Evolutionary conservation across 257 asterid species (phyloP), one percentile per base, ranked within the genome.

Genomic region (Paulownia fortunei): DNA sequence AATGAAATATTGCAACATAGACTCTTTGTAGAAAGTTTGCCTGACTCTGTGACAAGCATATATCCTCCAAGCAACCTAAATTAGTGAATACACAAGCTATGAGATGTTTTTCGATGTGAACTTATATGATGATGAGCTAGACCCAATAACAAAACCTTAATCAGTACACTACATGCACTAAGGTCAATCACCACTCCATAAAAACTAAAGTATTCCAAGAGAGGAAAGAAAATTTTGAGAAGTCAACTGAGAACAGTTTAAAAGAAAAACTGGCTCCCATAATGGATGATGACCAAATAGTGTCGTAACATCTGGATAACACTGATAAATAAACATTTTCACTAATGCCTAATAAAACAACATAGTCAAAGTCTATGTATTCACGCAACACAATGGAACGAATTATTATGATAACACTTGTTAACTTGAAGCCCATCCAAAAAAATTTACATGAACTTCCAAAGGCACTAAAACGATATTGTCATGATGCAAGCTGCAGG

Each of bases 31-130:
- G 27, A 77, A 64, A 36, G 65, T 26, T 59, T 67, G 16, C 73
- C 49, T 5, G 37, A 32, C 24, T 55, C 36, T 44, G 37, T 34
- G 37, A 34, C 39, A 65, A 42, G 26, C 46, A 49, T 39, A 52
- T 37, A 77, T 52, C 24, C 47, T 59, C 72, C 65, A 27, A 63
- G 68, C 76, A 62, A 42, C 54, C 13, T 61, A 18, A 58, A 66
- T 44, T n/a, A 61, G 34, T 8, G 55, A 21, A 37, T 6, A 60
- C 62, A 58, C 26, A 47, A 51, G 36, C 56, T 26, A 68, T 19
- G 46, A 62, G 65, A 21, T 46, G 37, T 8, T 19, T 55, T 46
- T 24, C 16, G 4, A 66, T 24, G n/a, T 13, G 73, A 41, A 5
- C 27, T 42, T 0, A 66, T 21, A 15, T 5, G 37, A 34, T 46